Evolutionary conservation across 129 eudicot species (phyloP).

Genomic region (Pittosporum tobira): DNA sequence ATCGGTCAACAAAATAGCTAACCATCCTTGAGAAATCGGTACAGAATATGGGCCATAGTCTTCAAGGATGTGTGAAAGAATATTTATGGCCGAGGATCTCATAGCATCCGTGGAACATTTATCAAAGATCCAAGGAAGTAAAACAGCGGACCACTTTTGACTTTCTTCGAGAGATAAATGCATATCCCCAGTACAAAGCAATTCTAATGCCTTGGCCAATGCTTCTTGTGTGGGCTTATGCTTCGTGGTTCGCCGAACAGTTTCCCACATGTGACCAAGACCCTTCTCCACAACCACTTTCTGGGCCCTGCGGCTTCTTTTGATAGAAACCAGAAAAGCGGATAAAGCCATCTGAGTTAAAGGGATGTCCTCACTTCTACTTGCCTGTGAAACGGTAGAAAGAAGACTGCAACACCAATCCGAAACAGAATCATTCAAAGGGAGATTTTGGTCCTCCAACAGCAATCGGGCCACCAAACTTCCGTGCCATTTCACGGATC

Average conservation of each 20-base stretch:
- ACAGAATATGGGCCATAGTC: slow-evolving; percentile 75
- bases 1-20: slow-evolving; percentile 66
- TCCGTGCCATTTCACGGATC: slow-evolving; percentile 99
- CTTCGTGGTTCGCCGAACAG: slow-evolving; percentile 54
- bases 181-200: slow-evolving; percentile 45
- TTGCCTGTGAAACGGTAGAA: slow-evolving; percentile 74
- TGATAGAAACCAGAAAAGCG: slow-evolving; percentile 70
- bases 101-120: slow-evolving; percentile 46
- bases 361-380: slow-evolving; percentile 68
- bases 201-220: slow-evolving; percentile 75
- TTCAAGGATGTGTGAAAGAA: slow-evolving; percentile 75
- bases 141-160: slow-evolving; percentile 73
- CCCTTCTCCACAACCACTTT: slow-evolving; percentile 72
- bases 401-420: slow-evolving; percentile 90
- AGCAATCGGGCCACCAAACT: slow-evolving; percentile 81
- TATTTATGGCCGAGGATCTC: slow-evolving; percentile 60
- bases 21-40: slow-evolving; percentile 95
- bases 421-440: slow-evolving; percentile 60
- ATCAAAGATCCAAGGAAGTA: slow-evolving; percentile 79
- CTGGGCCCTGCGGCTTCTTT: slow-evolving; percentile 62
- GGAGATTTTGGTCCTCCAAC: slow-evolving; percentile 69
- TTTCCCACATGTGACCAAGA: slow-evolving; percentile 75
- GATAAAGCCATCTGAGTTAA: slow-evolving; percentile 83
- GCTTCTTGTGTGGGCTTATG: slow-evolving; percentile 77
- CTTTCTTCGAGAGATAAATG: slow-evolving; percentile 85